phyloP scores from a whole-genome alignment of 2,329 filamentous ascomycete species.

The Pseudogymnoascus sp. region DNA sequence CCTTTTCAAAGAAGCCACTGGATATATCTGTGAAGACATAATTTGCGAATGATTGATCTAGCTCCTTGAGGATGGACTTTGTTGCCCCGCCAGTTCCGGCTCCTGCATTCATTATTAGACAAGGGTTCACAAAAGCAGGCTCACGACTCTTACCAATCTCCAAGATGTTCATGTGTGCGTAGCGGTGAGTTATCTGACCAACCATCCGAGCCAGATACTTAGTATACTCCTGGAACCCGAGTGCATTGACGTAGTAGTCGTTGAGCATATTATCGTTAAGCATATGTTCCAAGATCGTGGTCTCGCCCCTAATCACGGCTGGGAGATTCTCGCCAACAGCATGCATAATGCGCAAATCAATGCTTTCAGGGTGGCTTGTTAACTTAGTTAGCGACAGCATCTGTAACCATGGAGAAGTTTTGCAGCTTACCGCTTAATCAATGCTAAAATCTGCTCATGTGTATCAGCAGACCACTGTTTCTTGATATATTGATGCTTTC shows the following conservation, averaged over 20 bases:
- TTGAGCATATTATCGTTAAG: conserved; percentile 11
- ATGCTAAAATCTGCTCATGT: neutral
- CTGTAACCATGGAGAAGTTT: neutral
- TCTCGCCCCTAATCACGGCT: conserved; percentile 8
- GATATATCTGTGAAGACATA: conserved; percentile 22
- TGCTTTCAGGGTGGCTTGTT: neutral
- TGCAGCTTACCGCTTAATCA: neutral
- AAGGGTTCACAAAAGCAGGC: neutral
- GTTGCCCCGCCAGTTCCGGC: conserved; percentile 27
- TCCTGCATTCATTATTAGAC: neutral
- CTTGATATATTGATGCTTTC: conserved; percentile 5
- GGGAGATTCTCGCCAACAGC: conserved; percentile 14
- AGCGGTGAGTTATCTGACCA: conserved; percentile 26
- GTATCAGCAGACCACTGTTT: conserved; percentile 12
- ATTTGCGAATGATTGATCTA: conserved; percentile 17
- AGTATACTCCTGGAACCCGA: conserved; percentile 8
- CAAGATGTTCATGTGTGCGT: conserved; percentile 31
- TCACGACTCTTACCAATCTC: conserved; percentile 28
- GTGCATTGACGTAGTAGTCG: conserved; percentile 11
- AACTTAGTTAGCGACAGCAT: neutral
- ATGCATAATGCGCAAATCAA: neutral
- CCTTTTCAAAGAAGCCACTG: conserved; percentile 31
- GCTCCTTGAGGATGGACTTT: conserved; percentile 15
- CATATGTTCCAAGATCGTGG: conserved; percentile 12
- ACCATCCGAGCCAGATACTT: conserved; percentile 6